These are phyloP conservation scores for Mercurialis annua DNA, from an alignment of 345 rosid genomes.

Conservation along the genomic window DNA sequence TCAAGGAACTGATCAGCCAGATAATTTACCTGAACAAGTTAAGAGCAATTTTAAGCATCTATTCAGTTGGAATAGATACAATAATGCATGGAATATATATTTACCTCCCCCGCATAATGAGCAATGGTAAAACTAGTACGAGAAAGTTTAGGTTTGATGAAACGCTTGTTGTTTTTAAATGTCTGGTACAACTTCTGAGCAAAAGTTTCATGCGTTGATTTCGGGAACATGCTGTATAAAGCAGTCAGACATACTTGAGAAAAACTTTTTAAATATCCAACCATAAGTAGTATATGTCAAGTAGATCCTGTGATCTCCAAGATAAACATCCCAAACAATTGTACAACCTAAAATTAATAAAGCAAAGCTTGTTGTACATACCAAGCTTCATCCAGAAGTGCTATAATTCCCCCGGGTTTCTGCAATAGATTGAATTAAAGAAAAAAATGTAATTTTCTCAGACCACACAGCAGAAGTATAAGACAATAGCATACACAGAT, in stretches of 20 bases:
- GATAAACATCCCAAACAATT: neutral
- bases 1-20: conserved; percentile 93
- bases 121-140: conserved; percentile 91
- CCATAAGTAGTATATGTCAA: conserved; percentile 2
- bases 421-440: conserved; percentile 38
- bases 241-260: conserved; percentile 27
- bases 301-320: neutral
- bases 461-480: conserved; percentile 15
- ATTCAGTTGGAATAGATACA: conserved; percentile 12
- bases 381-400: conserved; percentile 99
- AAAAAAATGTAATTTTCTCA: conserved; percentile 6
- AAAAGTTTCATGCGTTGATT: conserved; percentile 98
- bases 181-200: conserved; percentile 98
- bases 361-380: conserved; percentile 36
- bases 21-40: conserved; percentile 64
- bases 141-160: conserved; percentile 96
- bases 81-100: conserved; percentile 15
- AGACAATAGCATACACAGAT: neutral
- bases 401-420: conserved; percentile 99
- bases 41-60: conserved; percentile 12
- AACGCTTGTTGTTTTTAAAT: conserved; percentile 89
- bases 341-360: neutral
- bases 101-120: conserved; percentile 99
- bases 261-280: conserved; percentile 10
- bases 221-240: conserved; percentile 87